Evolutionary conservation across 1,284 basidiomycete genomes (phyloP).

Genomic region (Ustilago esculenta): DNA sequence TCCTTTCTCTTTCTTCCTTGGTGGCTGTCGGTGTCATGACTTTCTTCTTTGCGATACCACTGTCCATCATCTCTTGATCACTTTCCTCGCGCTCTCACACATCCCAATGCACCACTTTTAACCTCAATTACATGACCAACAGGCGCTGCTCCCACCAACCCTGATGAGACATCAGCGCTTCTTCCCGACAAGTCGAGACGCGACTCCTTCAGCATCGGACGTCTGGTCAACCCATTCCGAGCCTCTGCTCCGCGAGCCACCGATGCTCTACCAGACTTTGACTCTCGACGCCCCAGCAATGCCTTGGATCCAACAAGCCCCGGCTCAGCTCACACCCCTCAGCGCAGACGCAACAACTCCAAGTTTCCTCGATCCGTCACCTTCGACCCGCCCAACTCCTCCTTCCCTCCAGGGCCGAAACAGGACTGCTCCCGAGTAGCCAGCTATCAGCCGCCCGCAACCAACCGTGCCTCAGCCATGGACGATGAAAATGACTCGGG

Average conservation of each 20-base stretch:
- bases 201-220: slow-evolving; percentile 33
- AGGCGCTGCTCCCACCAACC: slow-evolving; percentile 2
- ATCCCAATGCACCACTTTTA: no score
- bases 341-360: slow-evolving; percentile 23
- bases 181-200: slow-evolving; percentile 13
- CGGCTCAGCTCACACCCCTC: slow-evolving; percentile 3
- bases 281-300: slow-evolving; percentile 40
- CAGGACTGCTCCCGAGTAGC: slow-evolving; percentile 20
- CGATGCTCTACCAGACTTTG: slow-evolving; percentile 13
- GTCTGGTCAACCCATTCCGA: slow-evolving; percentile 37
- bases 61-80: background rate
- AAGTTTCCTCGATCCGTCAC: slow-evolving; percentile 41
- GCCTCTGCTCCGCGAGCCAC: background rate
- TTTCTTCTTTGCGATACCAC: no score
- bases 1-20: no score
- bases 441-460: slow-evolving; percentile 28
- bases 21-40: no score
- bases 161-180: slow-evolving; percentile 22
- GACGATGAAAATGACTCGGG: slow-evolving; percentile 30
- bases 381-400: slow-evolving; percentile 41
- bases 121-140: background rate
- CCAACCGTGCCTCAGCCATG: slow-evolving; percentile 8
- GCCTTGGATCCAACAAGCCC: slow-evolving; percentile 28
- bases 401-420: slow-evolving; percentile 41
- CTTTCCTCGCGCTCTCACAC: no score